Evolutionary conservation across 1,139 yeast genomes (phyloP), one percentile per base, ranked within the genome.

Genomic region (Saccharomyces hybrid): DNA sequence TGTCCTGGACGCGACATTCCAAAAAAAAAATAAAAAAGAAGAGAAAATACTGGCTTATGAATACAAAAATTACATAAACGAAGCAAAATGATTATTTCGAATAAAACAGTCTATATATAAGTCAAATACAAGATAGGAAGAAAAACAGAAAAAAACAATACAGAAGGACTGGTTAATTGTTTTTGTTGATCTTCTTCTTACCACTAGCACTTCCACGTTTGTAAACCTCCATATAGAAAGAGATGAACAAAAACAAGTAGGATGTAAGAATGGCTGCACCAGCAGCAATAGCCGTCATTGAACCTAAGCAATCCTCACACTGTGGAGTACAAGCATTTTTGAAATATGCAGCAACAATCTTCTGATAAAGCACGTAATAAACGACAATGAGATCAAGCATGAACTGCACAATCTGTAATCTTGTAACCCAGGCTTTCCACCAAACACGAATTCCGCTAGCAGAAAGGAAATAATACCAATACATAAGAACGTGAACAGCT

Each of bases 351-450:
- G 25, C 44, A 19, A 38, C 23, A 34, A 69, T 61, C 57, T 73
- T 73, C 62, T 83, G 84, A 72, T 84, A 86, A 55, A 89, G 83
- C 41, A 90, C 91, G 66, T 84, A 86, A 72, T 86, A 86, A 59
- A 86, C 88, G 68, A 86, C 85, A 2, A 80, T 83, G 67, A 86
- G 78, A 70, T 86, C 95, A 64, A 86, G 76, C 51, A 86, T 72
- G 62, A 86, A 86, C 73, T 86, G 95, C 60, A 84, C 75, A 69
- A 86, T 86, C 73, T 86, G 95, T 77, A 85, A 83, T 65, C 89
- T 78, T 52, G 95, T 86, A 60, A 86, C 91, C 93, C 93, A 86
- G 74, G 86, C 89, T 73, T 86, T 86, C 95, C 95, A 86, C 95
- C 95, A 86, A 51, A 86, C 95, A 71, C 86, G 80, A 64, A 86